These are phyloP conservation scores for Saturnispora mendoncae DNA, from an alignment of 805 yeast species.

Conservation along the genomic window DNA sequence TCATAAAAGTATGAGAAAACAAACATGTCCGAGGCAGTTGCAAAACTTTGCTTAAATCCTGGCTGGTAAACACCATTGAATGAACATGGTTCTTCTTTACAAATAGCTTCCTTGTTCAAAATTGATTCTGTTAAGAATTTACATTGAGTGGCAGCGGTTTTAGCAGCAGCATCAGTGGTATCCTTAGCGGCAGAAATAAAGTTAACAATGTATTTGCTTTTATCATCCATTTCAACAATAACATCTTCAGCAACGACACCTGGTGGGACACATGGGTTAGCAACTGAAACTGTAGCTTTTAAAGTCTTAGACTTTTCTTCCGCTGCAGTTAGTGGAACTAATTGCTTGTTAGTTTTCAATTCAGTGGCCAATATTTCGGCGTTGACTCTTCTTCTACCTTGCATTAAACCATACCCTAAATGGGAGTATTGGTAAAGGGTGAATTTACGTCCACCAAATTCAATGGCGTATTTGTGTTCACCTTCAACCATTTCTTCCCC, in stretches of 20 bases:
- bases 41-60: constrained; percentile 70
- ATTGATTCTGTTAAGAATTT: constrained; percentile 73
- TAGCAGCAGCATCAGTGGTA: constrained; percentile 23
- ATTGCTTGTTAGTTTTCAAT: constrained; percentile 21
- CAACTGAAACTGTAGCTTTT: constrained; percentile 38
- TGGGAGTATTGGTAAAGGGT: constrained; percentile 88
- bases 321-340: constrained; percentile 23
- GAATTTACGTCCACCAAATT: constrained; percentile 76
- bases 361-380: constrained; percentile 40
- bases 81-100: constrained; percentile 76
- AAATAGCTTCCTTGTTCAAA: constrained; percentile 73
- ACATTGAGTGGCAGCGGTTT: constrained; percentile 73
- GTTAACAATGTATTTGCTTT: constrained; percentile 25
- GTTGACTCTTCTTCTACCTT: constrained; percentile 82
- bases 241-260: constrained; percentile 52
- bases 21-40: constrained; percentile 64
- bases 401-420: constrained; percentile 91
- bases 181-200: constrained; percentile 26
- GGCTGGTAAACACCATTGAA: constrained; percentile 98
- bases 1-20: constrained; percentile 94
- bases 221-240: constrained; percentile 44
- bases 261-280: constrained; percentile 87
- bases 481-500: constrained; percentile 62
- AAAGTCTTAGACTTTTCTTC: constrained; percentile 33
- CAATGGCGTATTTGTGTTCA: constrained; percentile 74